These are phyloP conservation scores for Hibiscus tridactylites DNA, from an alignment of 345 rosid genomes.

Conservation along the genomic window DNA sequence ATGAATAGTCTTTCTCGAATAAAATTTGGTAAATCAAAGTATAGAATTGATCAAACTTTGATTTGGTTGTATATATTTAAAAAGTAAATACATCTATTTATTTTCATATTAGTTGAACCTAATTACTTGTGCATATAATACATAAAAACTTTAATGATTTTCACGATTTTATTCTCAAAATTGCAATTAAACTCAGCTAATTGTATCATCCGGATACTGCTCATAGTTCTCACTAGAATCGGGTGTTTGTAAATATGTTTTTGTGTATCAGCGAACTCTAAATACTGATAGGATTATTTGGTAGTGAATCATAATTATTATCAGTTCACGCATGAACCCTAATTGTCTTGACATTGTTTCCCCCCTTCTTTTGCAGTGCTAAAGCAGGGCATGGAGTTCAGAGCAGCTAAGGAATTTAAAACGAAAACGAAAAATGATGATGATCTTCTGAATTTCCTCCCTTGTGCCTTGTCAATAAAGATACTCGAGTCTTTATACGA, in stretches of 20 bases:
- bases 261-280: neutral
- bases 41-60: no score
- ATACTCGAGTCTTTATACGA: constrained; percentile 45
- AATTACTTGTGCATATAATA: no score
- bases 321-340: neutral
- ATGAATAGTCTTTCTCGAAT: no score
- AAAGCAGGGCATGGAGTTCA: constrained; percentile 8
- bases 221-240: neutral
- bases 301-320: no score
- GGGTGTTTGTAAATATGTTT: neutral
- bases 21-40: no score
- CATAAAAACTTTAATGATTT: no score
- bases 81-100: no score
- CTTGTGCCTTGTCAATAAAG: constrained; percentile 32
- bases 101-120: no score
- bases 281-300: no score
- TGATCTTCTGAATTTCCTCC: constrained; percentile 51
- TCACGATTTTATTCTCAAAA: no score
- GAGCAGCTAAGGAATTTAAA: neutral
- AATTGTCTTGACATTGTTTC: neutral
- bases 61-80: no score
- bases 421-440: constrained; percentile 20
- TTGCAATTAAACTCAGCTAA: neutral
- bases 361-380: neutral
- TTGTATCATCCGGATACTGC: neutral